phyloP scores from a whole-genome alignment of 176 grass and related monocot genomes.

The Neostapfia colusana region DNA sequence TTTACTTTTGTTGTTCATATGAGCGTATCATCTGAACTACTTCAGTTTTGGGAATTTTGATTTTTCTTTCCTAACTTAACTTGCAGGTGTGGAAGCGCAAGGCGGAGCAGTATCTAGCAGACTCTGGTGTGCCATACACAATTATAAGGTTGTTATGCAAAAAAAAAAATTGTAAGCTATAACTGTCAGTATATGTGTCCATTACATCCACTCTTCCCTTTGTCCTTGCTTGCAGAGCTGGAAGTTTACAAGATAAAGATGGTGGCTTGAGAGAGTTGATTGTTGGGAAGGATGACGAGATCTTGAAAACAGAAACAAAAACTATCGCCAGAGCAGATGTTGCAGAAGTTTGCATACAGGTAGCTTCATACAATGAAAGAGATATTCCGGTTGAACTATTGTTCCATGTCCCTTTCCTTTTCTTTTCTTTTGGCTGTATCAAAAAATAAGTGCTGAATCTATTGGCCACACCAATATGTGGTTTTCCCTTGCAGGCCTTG shows the following conservation, averaged over 20 bases:
- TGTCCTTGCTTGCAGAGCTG: constrained; percentile 58
- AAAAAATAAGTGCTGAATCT: too few species aligned
- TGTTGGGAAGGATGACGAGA: constrained; percentile 80
- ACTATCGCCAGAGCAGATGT: constrained; percentile 88
- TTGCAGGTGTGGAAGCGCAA: constrained; percentile 84
- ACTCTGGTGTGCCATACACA: constrained; percentile 85
- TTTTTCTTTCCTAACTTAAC: not conserved
- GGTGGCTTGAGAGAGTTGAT: constrained; percentile 74
- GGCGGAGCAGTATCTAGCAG: constrained; percentile 80
- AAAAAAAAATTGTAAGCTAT: not conserved
- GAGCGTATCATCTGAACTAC: not conserved
- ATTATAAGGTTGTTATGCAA: constrained; percentile 66
- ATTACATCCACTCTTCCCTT: not conserved
- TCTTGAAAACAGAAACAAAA: constrained; percentile 81
- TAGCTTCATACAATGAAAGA: constrained; percentile 27
- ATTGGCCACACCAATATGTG: constrained; percentile 11
- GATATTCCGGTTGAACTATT: not conserved
- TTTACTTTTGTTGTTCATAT: not conserved
- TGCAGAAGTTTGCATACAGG: constrained; percentile 95
- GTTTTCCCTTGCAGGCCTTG: constrained; percentile 54
- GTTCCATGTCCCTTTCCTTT: not conserved
- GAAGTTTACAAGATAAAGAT: constrained; percentile 94
- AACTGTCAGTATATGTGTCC: not conserved
- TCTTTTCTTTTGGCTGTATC: too few species aligned
- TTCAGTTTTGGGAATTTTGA: not conserved